phyloP scores from a whole-genome alignment of 352 stramenopile species.

The Globisporangium splendens region DNA sequence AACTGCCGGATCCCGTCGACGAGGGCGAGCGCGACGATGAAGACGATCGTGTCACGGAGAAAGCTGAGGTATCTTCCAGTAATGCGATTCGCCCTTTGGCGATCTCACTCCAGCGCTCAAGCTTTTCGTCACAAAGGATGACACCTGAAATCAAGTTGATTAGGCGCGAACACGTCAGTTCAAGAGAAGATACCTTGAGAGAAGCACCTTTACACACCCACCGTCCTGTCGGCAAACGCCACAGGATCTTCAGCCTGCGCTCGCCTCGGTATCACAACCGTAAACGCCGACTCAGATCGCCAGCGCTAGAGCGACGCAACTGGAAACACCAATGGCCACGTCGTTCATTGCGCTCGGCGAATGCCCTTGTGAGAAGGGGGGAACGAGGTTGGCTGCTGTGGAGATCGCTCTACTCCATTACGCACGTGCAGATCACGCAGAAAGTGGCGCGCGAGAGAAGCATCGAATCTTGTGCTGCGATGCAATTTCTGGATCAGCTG shows the following conservation, averaged over 20 bases:
- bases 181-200: too few species aligned
- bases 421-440: too few species aligned
- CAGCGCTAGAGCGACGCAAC: background rate
- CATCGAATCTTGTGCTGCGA: constrained; percentile 1
- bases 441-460: too few species aligned
- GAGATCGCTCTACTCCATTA: too few species aligned
- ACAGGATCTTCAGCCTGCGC: too few species aligned
- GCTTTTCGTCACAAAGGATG: background rate
- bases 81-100: constrained; percentile 10
- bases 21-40: constrained; percentile 3
- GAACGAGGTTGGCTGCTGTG: too few species aligned
- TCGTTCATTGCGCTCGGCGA: too few species aligned
- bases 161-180: too few species aligned
- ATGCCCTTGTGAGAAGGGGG: background rate
- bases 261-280: background rate
- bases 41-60: constrained; percentile 3
- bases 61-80: constrained; percentile 13
- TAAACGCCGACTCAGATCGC: background rate
- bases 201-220: too few species aligned
- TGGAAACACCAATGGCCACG: background rate
- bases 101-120: background rate
- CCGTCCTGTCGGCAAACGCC: too few species aligned
- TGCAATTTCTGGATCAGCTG: constrained; percentile 6
- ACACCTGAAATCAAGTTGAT: too few species aligned
- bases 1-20: constrained; percentile 1